A percentile compares a stretch with the other conserved stretches of the same genome.
Conservation (phyloP, 306 rosid genomes). For the Citrullus mucosospermus region DNA sequence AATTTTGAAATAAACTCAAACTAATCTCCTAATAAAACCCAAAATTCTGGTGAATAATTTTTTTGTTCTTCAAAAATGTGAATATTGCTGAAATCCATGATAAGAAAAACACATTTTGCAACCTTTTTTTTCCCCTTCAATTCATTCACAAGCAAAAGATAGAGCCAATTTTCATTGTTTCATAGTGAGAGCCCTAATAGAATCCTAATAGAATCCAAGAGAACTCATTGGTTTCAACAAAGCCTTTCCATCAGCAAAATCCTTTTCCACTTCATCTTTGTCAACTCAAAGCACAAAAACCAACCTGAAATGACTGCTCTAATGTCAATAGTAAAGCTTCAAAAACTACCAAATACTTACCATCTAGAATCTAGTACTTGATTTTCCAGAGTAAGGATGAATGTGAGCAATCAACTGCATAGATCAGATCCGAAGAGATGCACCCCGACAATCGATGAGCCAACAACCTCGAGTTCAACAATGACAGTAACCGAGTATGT, state of each 20-base stretch:
- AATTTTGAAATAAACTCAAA: too few species aligned
- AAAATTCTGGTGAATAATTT: too few species aligned
- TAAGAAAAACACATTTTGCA: too few species aligned
- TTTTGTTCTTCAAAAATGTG: too few species aligned
- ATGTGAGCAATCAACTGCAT: conserved; percentile 53
- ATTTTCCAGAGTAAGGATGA: conserved; percentile 68
- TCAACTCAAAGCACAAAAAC: not conserved
- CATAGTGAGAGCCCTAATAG: not conserved
- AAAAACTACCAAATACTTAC: not conserved
- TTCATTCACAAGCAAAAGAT: not conserved
- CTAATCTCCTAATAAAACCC: not conserved
- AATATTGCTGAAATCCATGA: too few species aligned
- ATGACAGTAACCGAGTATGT: conserved; percentile 38
- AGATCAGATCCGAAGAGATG: conserved; percentile 31
- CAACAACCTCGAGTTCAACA: conserved; percentile 29
- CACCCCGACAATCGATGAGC: conserved; percentile 23
- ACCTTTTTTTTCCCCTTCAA: too few species aligned
- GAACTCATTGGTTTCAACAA: not conserved
- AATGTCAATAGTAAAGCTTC: not conserved
- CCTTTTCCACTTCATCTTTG: not conserved
- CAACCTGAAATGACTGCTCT: not conserved
- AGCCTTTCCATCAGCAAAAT: not conserved
- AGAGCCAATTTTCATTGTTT: not conserved
- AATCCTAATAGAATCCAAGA: too few species aligned
- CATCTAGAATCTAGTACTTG: conserved; percentile 29